A percentile compares a stretch with the other conserved stretches of the same genome.
phyloP scores from a whole-genome alignment of 73 alveolate genomes.

The Urostyla sp. region DNA sequence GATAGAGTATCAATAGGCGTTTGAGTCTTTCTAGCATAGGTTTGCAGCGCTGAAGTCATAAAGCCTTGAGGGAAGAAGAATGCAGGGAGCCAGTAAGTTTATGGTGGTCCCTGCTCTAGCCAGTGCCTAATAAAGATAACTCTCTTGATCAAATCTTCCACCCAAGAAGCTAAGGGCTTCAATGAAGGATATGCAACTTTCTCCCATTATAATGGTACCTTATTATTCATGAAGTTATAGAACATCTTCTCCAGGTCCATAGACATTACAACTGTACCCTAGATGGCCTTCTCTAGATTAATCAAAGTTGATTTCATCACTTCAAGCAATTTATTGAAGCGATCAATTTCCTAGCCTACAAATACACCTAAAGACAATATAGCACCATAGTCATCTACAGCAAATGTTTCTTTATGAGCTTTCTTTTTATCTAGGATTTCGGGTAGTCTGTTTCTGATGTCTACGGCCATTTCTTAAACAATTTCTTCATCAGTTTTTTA shows the following conservation, averaged over 20 bases:
- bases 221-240: slow-evolving; percentile 87
- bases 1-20: slow-evolving; percentile 95
- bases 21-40: slow-evolving; percentile 96
- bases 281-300: slow-evolving; percentile 89
- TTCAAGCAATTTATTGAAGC: slow-evolving; percentile 89
- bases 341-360: slow-evolving; percentile 95
- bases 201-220: slow-evolving; percentile 92
- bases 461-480: slow-evolving; percentile 87
- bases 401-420: slow-evolving; percentile 77
- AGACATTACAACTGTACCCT: slow-evolving; percentile 97
- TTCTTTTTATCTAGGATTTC: slow-evolving; percentile 74
- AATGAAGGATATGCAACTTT: slow-evolving; percentile 96
- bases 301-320: slow-evolving; percentile 83
- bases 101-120: slow-evolving; percentile 97
- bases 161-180: slow-evolving; percentile 96
- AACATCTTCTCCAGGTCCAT: slow-evolving; percentile 92
- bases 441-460: slow-evolving; percentile 85
- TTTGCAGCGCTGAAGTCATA: slow-evolving; percentile 98
- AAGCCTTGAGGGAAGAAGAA: slow-evolving; percentile 99
- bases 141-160: slow-evolving; percentile 91
- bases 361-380: slow-evolving; percentile 92
- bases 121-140: slow-evolving; percentile 93
- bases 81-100: slow-evolving; percentile 97
- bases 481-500: slow-evolving; percentile 96
- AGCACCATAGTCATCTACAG: slow-evolving; percentile 72